Evolutionary conservation across 768 basidiomycete species (phyloP).

Genomic region (Kwoniella bestiolae): DNA sequence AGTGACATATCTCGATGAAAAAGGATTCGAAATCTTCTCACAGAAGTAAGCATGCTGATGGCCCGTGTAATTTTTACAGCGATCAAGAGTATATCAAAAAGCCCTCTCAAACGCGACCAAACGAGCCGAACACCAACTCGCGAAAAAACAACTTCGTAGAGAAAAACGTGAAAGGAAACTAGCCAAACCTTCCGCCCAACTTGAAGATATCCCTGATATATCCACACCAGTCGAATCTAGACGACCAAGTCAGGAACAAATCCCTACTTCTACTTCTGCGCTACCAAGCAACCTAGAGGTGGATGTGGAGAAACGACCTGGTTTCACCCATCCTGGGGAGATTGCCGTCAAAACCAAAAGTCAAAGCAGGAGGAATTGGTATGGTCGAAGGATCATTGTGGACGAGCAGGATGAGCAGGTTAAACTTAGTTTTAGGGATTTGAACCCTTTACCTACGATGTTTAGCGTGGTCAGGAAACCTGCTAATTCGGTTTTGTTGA

Average conservation of each 20-base stretch:
- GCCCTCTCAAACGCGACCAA: slow-evolving; percentile 62
- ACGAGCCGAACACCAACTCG: slow-evolving; percentile 39
- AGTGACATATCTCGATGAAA: too few species aligned
- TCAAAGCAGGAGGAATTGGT: slow-evolving; percentile 1
- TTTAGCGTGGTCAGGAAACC: slow-evolving; percentile 64
- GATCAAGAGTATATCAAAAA: slow-evolving; percentile 77
- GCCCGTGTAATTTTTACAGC: slow-evolving; percentile 40
- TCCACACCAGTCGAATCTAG: not conserved
- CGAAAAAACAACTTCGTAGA: slow-evolving; percentile 28
- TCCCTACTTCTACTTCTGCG: not conserved
- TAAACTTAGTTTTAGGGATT: slow-evolving; percentile 68
- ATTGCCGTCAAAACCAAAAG: slow-evolving; percentile 4
- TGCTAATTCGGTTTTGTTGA: slow-evolving; percentile 71
- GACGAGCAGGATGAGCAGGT: slow-evolving; percentile 53
- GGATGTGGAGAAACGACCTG: slow-evolving; percentile 8
- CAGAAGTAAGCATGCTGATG: too few species aligned
- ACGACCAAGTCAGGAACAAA: slow-evolving; percentile 5
- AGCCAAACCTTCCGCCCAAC: not conserved
- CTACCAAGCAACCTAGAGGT: not conserved
- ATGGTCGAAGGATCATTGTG: slow-evolving; percentile 21
- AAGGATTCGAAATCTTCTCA: too few species aligned
- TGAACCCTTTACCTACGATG: slow-evolving; percentile 76
- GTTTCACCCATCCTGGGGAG: not conserved
- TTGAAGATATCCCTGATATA: slow-evolving; percentile 12
- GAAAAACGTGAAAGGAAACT: slow-evolving; percentile 15